A percentile compares a stretch with the other conserved stretches of the same genome.
Conservation (phyloP, 768 basidiomycete genomes). For the Amanita polypyramis region DNA sequence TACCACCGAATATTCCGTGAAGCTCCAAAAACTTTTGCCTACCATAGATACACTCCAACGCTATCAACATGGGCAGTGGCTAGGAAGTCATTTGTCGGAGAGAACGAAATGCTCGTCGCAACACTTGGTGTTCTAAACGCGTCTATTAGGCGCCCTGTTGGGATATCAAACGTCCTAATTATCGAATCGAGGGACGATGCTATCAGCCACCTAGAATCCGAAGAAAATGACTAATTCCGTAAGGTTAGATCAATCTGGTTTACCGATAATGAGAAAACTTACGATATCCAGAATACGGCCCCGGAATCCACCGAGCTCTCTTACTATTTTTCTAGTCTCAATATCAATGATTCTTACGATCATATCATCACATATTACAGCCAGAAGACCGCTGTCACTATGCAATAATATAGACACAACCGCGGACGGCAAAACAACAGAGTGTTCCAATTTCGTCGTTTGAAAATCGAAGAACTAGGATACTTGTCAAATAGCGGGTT, state of each 20-base stretch:
- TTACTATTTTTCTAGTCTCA: conserved; percentile 78
- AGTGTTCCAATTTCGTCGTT: conserved; percentile 61
- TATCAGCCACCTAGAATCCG: conserved; percentile 91
- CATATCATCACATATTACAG: conserved; percentile 79
- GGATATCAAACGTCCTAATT: conserved; percentile 93
- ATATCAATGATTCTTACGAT: conserved; percentile 81
- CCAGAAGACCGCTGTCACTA: conserved; percentile 76
- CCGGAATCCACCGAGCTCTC: conserved; percentile 79
- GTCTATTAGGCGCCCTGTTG: conserved; percentile 86
- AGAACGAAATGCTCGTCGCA: conserved; percentile 86
- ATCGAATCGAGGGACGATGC: conserved; percentile 81
- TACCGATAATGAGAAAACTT: conserved; percentile 16
- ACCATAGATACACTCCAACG: conserved; percentile 94
- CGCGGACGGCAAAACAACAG: conserved; percentile 56
- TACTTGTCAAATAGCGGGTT: neutral
- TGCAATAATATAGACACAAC: conserved; percentile 68
- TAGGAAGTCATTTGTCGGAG: conserved; percentile 91
- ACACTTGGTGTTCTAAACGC: conserved; percentile 82
- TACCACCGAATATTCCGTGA: conserved; percentile 1
- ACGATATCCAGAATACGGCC: conserved; percentile 87
- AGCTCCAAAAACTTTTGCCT: conserved; percentile 11
- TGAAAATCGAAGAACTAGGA: conserved; percentile 95
- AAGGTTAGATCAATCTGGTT: conserved; percentile 5
- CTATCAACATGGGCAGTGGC: conserved; percentile 93
- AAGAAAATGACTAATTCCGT: conserved; percentile 70